phyloP scores from a whole-genome alignment of 306 rosid genomes.

The Begonia loranthoides region DNA sequence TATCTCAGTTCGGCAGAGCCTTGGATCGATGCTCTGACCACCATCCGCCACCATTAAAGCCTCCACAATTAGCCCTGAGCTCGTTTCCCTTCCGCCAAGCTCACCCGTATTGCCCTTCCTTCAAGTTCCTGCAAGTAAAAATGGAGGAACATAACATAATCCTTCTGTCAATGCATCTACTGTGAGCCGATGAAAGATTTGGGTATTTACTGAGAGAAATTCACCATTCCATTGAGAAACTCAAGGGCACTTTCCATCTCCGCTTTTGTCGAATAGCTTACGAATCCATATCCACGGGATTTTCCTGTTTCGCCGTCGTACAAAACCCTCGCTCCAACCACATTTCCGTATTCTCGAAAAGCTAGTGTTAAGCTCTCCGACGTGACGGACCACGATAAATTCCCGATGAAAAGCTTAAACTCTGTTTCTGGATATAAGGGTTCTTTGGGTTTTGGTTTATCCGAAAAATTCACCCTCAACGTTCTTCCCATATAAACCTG shows the following conservation, averaged over 20 bases:
- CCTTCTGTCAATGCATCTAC: too few species aligned
- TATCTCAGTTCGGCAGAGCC: too few species aligned
- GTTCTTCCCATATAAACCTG: slow-evolving; percentile 78
- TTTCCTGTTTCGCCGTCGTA: slow-evolving; percentile 77
- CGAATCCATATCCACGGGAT: slow-evolving; percentile 88
- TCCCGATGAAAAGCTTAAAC: slow-evolving; percentile 72
- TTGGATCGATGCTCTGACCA: too few species aligned
- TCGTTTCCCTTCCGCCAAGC: slow-evolving; percentile 84
- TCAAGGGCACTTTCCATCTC: slow-evolving; percentile 86
- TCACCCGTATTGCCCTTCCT: slow-evolving; percentile 69
- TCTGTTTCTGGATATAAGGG: slow-evolving; percentile 86
- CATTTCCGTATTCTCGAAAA: slow-evolving; percentile 69
- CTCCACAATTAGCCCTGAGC: slow-evolving; percentile 8
- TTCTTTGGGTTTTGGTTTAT: slow-evolving; percentile 70
- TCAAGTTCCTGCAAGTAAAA: slow-evolving; percentile 52
- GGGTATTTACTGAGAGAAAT: not conserved
- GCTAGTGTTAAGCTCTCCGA: slow-evolving; percentile 60
- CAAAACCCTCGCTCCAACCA: slow-evolving; percentile 86
- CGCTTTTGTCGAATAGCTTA: slow-evolving; percentile 46
- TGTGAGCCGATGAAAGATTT: too few species aligned
- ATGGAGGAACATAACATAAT: slow-evolving; percentile 7
- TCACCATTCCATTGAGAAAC: slow-evolving; percentile 58
- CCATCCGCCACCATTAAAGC: too few species aligned
- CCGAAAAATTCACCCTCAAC: slow-evolving; percentile 75
- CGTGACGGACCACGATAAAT: slow-evolving; percentile 80